Percentiles rank a stretch among this genome's conserved stretches.
Evolutionary conservation across 2,329 filamentous ascomycete genomes (phyloP).

Genomic region (Paradendryphiella salina): DNA sequence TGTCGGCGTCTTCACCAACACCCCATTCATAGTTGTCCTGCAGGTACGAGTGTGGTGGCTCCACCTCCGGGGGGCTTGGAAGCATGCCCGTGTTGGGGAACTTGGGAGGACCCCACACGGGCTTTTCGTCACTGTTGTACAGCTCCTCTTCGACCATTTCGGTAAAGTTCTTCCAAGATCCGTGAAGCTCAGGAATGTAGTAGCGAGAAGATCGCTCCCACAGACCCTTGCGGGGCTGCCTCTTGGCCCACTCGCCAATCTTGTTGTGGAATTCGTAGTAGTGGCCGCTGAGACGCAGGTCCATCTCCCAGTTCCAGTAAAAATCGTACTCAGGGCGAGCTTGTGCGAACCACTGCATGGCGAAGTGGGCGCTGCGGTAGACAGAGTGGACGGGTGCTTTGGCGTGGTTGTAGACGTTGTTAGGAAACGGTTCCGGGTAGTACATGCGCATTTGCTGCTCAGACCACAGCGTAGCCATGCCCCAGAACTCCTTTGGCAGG

Average conservation of each 20-base stretch:
- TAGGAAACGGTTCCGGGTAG: constrained; percentile 84
- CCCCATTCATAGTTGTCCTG: constrained; percentile 74
- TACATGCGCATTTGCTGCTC: constrained; percentile 89
- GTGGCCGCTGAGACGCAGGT: constrained; percentile 77
- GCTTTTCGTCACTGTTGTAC: constrained; percentile 52
- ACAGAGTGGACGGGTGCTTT: constrained; percentile 77
- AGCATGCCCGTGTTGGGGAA: constrained; percentile 57
- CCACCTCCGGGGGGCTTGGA: constrained; percentile 63
- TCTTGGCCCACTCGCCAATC: constrained; percentile 64
- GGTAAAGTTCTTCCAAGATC: constrained; percentile 69
- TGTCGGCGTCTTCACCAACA: constrained; percentile 73
- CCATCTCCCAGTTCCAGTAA: constrained; percentile 89
- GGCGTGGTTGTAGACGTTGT: constrained; percentile 67
- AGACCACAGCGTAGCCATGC: constrained; percentile 89
- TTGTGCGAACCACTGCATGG: constrained; percentile 57
- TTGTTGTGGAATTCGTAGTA: constrained; percentile 79
- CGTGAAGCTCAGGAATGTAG: constrained; percentile 71
- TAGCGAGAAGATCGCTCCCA: constrained; percentile 75
- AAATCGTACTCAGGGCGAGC: constrained; percentile 57
- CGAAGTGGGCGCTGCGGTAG: constrained; percentile 67
- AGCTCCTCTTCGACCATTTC: constrained; percentile 63
- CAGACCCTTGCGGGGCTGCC: constrained; percentile 70
- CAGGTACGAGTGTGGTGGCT: constrained; percentile 62
- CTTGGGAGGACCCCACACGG: constrained; percentile 66
- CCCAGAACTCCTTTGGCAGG: constrained; percentile 82